Evolutionary conservation across 2,329 filamentous ascomycete genomes (phyloP).

Genomic region (Venturia aucupariae): DNA sequence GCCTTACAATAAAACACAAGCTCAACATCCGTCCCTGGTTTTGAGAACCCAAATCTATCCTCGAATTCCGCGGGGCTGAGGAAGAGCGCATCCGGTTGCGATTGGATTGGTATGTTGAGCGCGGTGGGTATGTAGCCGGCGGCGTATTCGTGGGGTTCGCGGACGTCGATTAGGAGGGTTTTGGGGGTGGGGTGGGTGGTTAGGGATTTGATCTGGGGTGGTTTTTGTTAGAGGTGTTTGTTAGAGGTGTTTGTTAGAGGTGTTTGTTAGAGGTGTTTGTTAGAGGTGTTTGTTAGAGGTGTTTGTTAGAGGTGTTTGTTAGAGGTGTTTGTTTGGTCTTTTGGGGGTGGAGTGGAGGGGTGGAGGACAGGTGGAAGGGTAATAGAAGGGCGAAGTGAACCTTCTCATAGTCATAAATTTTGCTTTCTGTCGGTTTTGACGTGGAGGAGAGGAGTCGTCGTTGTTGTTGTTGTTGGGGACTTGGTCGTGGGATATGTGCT

Average conservation of each 20-base stretch:
- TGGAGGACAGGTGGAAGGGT: no score
- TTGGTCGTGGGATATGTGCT: neutral
- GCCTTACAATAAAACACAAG: slow-evolving; percentile 90
- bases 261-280: no score
- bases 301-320: no score
- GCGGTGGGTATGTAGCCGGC: slow-evolving; percentile 68
- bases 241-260: no score
- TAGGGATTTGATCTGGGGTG: slow-evolving; percentile 27
- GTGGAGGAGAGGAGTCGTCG: slow-evolving; percentile 21
- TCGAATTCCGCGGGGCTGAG: slow-evolving; percentile 70
- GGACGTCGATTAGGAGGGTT: slow-evolving; percentile 47
- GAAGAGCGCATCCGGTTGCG: slow-evolving; percentile 70
- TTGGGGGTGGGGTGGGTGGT: slow-evolving; percentile 23
- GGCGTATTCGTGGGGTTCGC: slow-evolving; percentile 60
- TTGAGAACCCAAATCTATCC: slow-evolving; percentile 68
- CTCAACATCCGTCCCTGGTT: slow-evolving; percentile 46
- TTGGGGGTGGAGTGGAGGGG: no score
- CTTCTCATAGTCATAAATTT: slow-evolving; percentile 32
- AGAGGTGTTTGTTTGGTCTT: neutral
- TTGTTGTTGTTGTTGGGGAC: neutral
- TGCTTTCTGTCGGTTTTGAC: slow-evolving; percentile 21
- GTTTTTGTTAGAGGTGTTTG: slow-evolving; percentile 2
- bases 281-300: no score
- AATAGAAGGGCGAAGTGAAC: slow-evolving; percentile 18
- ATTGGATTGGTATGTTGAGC: slow-evolving; percentile 72